Evolutionary conservation across 305 asterid genomes (phyloP), one percentile per base, ranked within the genome.

Genomic region (Fraxinus xanthoxyloides): DNA sequence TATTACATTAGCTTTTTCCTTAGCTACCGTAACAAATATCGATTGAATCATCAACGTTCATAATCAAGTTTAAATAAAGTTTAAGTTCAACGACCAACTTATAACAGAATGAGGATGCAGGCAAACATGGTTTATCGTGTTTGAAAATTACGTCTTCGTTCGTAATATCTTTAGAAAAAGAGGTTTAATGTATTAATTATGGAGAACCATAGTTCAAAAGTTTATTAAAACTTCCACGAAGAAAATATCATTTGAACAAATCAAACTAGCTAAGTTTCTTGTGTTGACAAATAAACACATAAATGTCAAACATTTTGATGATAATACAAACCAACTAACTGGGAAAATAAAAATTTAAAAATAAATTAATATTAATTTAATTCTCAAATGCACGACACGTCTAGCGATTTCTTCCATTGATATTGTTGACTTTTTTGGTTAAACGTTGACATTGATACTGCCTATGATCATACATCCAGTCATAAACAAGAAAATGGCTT

Each of bases 291-390:
- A 32, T 77, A n/a, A 56, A 30, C 19, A 38, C 2, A 5, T 19
- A 75, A 80, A 79, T 79, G 85, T 84, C 86, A 80, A 82, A 46
- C 24, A 15, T 32, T 77, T 56, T 46, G 72, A 85, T 77, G 81
- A 78, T 32, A 82, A 75, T 26, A 23, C 38, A 59, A 13, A n/a
- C 77, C 85, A 63, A 28, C 35, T 7, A 4, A 0, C 17, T 19
- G 12, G 8, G 1, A 35, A 73, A 9, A 34, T 30, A n/a, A 12
- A 23, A 35, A 38, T 34, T 4, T 24, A 24, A 4, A 21, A 28
- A 67, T 10, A 2, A 10, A 2, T 26, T 28, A n/a, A 9, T 15
- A 23, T 79, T 34, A 56, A 84, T 80, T 82, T 40, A 30, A 67
- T 74, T 26, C 6, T 67, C 81, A 24, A 46, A 74, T 75, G 34